Evolutionary conservation across 352 stramenopile genomes (phyloP).

Genomic region (Elongisporangium anandrum): DNA sequence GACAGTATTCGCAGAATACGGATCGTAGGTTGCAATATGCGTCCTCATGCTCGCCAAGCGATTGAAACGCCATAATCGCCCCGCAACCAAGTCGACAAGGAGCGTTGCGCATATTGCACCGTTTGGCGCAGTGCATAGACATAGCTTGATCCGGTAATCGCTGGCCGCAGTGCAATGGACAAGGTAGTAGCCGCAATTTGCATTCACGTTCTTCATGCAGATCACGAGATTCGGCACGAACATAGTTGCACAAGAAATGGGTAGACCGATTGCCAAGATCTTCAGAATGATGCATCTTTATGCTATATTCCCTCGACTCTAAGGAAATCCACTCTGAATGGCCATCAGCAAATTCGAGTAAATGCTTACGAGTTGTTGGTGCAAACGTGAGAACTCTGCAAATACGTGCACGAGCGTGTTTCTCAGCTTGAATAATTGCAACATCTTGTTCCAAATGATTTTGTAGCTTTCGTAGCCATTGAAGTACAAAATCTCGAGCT

Average conservation of each 20-base stretch:
- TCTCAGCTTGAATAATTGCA: conserved; percentile 4
- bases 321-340: conserved; percentile 43
- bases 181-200: conserved; percentile 41
- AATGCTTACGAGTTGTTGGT: conserved; percentile 17
- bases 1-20: conserved; percentile 55
- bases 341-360: conserved; percentile 56
- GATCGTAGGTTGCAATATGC: conserved; percentile 31
- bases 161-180: conserved; percentile 64
- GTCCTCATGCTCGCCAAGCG: conserved; percentile 52
- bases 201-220: conserved; percentile 37
- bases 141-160: conserved; percentile 32
- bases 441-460: conserved; percentile 4
- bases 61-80: conserved; percentile 32
- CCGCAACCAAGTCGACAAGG: conserved; percentile 57
- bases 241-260: conserved; percentile 11
- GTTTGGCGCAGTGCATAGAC: conserved; percentile 35
- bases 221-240: conserved; percentile 6
- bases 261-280: background rate
- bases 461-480: conserved; percentile 14
- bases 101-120: conserved; percentile 59
- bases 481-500: conserved; percentile 6
- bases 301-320: conserved; percentile 30
- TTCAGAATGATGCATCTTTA: background rate
- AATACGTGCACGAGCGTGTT: conserved; percentile 6
- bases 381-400: conserved; percentile 49